Percentiles rank a stretch among this genome's conserved stretches.
Evolutionary conservation across 345 rosid genomes (phyloP).

Genomic region (Populus pruinosa): DNA sequence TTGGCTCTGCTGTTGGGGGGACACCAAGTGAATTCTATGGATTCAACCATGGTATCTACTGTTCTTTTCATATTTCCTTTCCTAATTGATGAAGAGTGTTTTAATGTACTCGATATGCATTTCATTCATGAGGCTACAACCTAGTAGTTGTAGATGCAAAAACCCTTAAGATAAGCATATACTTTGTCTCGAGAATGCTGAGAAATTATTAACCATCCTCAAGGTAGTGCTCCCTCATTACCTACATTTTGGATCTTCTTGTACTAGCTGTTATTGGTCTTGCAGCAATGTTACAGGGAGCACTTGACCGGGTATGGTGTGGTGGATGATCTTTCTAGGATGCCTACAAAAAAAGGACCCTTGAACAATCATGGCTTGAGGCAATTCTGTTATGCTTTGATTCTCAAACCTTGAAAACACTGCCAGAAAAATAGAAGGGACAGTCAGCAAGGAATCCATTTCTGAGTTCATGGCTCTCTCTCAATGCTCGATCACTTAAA

Average conservation of each 20-base stretch:
- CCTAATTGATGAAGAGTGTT: neutral
- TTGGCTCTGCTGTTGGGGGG: conserved; percentile 93
- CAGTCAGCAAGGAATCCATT: neutral
- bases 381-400: neutral
- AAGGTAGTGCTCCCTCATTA: neutral
- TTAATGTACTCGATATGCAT: neutral
- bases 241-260: neutral
- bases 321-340: neutral
- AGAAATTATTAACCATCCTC: neutral
- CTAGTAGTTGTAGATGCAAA: neutral
- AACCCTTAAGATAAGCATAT: neutral
- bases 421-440: neutral
- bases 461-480: neutral
- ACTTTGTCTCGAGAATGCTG: neutral
- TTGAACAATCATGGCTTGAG: neutral
- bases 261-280: neutral
- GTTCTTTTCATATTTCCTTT: neutral
- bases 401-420: neutral
- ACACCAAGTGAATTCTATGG: conserved; percentile 70
- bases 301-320: neutral
- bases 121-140: neutral
- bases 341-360: neutral
- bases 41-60: conserved; percentile 55
- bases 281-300: neutral
- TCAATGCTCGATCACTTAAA: neutral